These are phyloP conservation scores for Penicillium sp. DNA, from an alignment of 2,329 filamentous ascomycete genomes.

Conservation along the genomic window DNA sequence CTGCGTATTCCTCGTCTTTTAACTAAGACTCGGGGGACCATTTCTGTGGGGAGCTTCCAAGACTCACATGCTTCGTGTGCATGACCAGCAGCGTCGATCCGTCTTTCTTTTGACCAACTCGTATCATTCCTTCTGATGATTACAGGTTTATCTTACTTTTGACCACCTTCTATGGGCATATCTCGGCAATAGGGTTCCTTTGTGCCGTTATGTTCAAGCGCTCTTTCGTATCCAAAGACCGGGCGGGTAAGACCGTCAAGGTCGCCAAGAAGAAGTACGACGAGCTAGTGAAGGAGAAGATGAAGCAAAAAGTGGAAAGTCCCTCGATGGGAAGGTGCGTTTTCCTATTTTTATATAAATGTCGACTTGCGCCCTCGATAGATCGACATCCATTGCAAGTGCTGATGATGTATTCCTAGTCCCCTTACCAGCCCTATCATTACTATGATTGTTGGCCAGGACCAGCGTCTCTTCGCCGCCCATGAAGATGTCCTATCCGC, in stretches of 20 bases:
- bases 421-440: constrained; percentile 70
- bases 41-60: constrained; percentile 50
- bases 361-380: neutral
- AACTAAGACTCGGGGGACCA: constrained; percentile 30
- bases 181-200: constrained; percentile 23
- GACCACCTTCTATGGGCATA: constrained; percentile 48
- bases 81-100: constrained; percentile 49
- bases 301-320: constrained; percentile 76
- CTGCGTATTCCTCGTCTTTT: constrained; percentile 30
- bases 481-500: constrained; percentile 88
- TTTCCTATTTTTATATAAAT: neutral
- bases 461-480: constrained; percentile 87
- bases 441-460: constrained; percentile 77
- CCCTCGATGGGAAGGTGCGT: constrained; percentile 50
- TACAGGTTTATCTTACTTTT: constrained; percentile 37
- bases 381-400: neutral
- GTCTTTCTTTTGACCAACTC: constrained; percentile 34
- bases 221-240: constrained; percentile 79
- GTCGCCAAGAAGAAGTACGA: constrained; percentile 70
- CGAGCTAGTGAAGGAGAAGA: constrained; percentile 79
- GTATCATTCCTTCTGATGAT: constrained; percentile 42
- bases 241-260: constrained; percentile 84
- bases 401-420: constrained; percentile 29
- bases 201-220: constrained; percentile 79
- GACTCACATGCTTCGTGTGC: constrained; percentile 50